Evolutionary conservation across 1,284 basidiomycete species (phyloP), one percentile per base, ranked within the genome.

Genomic region (Earliella scabrosa): DNA sequence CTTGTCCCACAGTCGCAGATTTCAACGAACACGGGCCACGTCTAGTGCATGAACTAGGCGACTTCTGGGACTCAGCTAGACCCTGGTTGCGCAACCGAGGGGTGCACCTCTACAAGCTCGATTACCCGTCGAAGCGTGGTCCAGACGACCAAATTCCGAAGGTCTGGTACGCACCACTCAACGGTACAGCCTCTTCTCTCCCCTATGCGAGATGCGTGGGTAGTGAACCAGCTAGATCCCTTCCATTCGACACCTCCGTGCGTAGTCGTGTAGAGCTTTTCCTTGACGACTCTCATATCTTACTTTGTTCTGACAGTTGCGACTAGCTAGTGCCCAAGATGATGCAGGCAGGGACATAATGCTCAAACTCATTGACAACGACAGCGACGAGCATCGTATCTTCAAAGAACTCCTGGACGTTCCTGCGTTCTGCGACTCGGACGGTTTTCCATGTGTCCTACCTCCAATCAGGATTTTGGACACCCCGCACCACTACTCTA

Each of bases 381-480:
- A 47, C 29, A 47, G 38, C 23, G 11, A 27, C 8, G 24, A 53
- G 24, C 26, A 41, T 20, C 26, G 38, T 6, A 53, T 53, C 14
- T 53, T 41, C 18, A n/a, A 47, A 18, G 16, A 21, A 2, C 48
- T 50, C n/a, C 27, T 50, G 6, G 34, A 40, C 8, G n/a, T 21
- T 27, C 11, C 9, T 2, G n/a, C 21, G 13, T 32, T 36, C 16
- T 20, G 14, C 20, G 27, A 32, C 16, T n/a, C 7, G 1, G 9
- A 26, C 16, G 34, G 43, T 11, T 45, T 56, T 20, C 39, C 44
- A 8, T n/a, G 45, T 24, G 47, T 52, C 26, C 38, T 57, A 6
- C 51, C 56, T 2, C 56, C 55, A 5, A 4, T 44, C 3, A 39
- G n/a, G 5, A 56, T 57, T 7, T 18, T 57, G 3, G 46, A 48